Base-by-base conservation (phyloP, 1,139 yeast genomes). In the Pichia sp. region DNA sequence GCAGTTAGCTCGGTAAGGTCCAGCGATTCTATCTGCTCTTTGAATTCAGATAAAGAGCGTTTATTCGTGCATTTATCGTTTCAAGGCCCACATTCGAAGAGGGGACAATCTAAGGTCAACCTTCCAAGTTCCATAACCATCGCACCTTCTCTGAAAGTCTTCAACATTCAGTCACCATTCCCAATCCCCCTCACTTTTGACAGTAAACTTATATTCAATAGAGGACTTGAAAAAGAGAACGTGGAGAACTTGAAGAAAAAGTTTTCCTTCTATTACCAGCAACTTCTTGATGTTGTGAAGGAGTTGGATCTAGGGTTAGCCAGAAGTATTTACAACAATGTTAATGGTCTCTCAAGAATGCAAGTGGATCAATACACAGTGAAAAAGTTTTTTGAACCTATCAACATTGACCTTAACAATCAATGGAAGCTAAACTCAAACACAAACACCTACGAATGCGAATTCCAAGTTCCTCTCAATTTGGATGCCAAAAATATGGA, bases 121-220 rank as follows among this genome's bases (percentile, higher is more conserved):
- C 46, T 49, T 12, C 55, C 55, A 10, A 20, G 39, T 6, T 17
- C 37, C 1, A 27, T 45, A 3, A 29, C 33, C 1, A 29, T 46
- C 14, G 34, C 42, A 7, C 44, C 48, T 5, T 26, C n/a, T 5
- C 26, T 52, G 19, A 33, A 35, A 26, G 41, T 39, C 2, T 34
- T 44, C 15, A 50, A 47, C 18, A 19, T 50, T 4, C 45, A 42
- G 30, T 44, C 52, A 6, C 28, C 34, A 5, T 33, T 29, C 12
- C 44, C 53, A 5, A 42, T 52, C 19, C 55, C 55, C 4, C 27
- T 52, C 11, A 39, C 51, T 6, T 39, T 52, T 29, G 53, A 49
- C 29, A 38, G 41, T 13, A 22, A 41, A 9, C 48, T 41, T 27
- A 27, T 46, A 21, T 32, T 35, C 24, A 36, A 43, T 13, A 32